Evolutionary conservation across 2,329 filamentous ascomycete genomes (phyloP).

Genomic region (Fusarium xylarioides): DNA sequence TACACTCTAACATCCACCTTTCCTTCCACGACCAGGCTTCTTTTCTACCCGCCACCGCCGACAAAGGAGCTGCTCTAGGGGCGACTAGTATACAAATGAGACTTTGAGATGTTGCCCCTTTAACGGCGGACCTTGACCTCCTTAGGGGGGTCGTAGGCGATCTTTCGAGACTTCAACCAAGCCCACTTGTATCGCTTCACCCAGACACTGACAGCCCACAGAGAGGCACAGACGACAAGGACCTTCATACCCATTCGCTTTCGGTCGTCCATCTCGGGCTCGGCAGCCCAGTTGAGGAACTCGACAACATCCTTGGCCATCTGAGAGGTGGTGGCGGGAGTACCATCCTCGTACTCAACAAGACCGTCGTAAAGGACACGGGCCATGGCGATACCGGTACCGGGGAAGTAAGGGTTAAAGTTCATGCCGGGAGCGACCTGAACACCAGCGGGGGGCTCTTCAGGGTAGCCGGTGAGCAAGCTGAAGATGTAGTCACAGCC

Average conservation of each 20-base stretch:
- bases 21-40: conserved; percentile 45
- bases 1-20: conserved; percentile 57
- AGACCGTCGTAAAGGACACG: conserved; percentile 97
- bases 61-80: conserved; percentile 56
- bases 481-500: conserved; percentile 99
- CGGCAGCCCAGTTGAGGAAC: conserved; percentile 99
- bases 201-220: conserved; percentile 92
- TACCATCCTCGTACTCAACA: conserved; percentile 97
- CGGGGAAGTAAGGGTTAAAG: conserved; percentile 99
- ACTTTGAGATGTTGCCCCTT: conserved; percentile 43
- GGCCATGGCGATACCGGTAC: conserved; percentile 98
- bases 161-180: conserved; percentile 93
- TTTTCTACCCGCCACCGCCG: conserved; percentile 53
- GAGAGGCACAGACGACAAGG: conserved; percentile 77
- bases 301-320: conserved; percentile 99
- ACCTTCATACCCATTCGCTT: conserved; percentile 99
- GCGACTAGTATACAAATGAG: conserved; percentile 56
- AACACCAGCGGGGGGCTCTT: conserved; percentile 92
- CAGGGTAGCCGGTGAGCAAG: conserved; percentile 95
- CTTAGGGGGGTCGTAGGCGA: conserved; percentile 83
- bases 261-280: conserved; percentile 98
- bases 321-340: conserved; percentile 92
- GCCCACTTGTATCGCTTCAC: conserved; percentile 99
- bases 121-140: conserved; percentile 60
- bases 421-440: conserved; percentile 88